These are phyloP conservation scores for Pichia ethanolica DNA, from an alignment of 805 yeast species.

Conservation along the genomic window DNA sequence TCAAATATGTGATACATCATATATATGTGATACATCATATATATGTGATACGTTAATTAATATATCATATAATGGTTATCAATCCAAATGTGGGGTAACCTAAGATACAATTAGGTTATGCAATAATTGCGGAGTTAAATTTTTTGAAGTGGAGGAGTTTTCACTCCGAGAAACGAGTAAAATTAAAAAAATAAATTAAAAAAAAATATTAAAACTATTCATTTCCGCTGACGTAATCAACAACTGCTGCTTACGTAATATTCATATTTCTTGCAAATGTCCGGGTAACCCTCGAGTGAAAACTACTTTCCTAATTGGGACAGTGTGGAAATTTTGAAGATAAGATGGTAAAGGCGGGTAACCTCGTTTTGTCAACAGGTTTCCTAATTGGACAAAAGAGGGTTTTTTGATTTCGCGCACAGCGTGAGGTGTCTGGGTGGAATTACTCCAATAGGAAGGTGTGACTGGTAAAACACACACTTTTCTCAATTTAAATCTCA, in stretches of 20 bases:
- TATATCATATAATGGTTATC: too few species aligned
- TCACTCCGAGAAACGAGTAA: too few species aligned
- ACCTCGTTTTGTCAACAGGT: background rate
- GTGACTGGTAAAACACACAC: background rate
- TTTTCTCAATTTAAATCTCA: background rate
- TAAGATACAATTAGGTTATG: too few species aligned
- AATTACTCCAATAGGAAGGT: background rate
- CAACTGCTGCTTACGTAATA: background rate
- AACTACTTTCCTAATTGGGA: slow-evolving; percentile 14
- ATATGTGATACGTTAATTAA: too few species aligned
- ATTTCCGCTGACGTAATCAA: background rate
- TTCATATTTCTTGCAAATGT: too few species aligned
- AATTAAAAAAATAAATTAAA: too few species aligned
- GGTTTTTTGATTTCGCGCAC: background rate
- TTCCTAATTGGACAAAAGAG: slow-evolving; percentile 7
- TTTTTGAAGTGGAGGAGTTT: too few species aligned
- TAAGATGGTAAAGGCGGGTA: slow-evolving; percentile 1
- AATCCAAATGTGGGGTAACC: too few species aligned
- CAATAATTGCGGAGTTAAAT: too few species aligned
- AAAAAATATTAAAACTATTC: too few species aligned
- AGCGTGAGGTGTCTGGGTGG: slow-evolving; percentile 1
- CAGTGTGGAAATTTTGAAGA: slow-evolving; percentile 5
- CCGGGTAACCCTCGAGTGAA: slow-evolving; percentile 14
- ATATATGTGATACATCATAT: too few species aligned
- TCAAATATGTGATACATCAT: too few species aligned